Evolutionary conservation across 2,329 filamentous ascomycete species (phyloP), one percentile per base, ranked within the genome.

Genomic region (Xylaria sp.): DNA sequence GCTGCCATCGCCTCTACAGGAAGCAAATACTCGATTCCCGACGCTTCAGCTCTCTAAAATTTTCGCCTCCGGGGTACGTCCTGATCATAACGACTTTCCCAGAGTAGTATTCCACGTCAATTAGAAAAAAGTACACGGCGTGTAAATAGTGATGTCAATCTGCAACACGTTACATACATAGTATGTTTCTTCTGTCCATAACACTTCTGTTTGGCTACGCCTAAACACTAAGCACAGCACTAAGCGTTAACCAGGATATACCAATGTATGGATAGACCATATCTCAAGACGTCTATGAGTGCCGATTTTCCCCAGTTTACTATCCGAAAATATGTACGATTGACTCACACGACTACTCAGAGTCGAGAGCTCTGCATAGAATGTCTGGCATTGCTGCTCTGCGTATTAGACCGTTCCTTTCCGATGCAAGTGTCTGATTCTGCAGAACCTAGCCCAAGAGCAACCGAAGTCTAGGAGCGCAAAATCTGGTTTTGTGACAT

Each of bases 81-180:
- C 46, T n/a, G 8, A 7, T 2, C 6, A 58, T n/a, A 8, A 46
- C 15, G 31, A n/a, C 18, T 39, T 46, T 23, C 18, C 20, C 23
- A 58, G 56, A 8, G 10, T 10, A 44, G 56, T 46, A 46, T 9
- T n/a, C 37, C n/a, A 23, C 23, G 39, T 15, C 13, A 46, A 20
- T 28, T 3, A 31, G 12, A 12, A 28, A 31, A 58, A 31, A 6
- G 34, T 18, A n/a, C 56, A 44, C n/a, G 56, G 20, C 8, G 23
- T 18, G 18, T 13, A n/a, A 20, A 44, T 10, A 10, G 23, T 58
- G n/a, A 46, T 15, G 39, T 46, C 41, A 31, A 34, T 28, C 56
- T 28, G 56, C 56, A 58, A 31, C 23, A 48, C 25, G 25, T 31
- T 46, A 39, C 41, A 58, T 58, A n/a, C 23, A 44, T 58, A 44